Conservation (phyloP, 2,329 filamentous ascomycete species). For the Alternaria rosae region DNA sequence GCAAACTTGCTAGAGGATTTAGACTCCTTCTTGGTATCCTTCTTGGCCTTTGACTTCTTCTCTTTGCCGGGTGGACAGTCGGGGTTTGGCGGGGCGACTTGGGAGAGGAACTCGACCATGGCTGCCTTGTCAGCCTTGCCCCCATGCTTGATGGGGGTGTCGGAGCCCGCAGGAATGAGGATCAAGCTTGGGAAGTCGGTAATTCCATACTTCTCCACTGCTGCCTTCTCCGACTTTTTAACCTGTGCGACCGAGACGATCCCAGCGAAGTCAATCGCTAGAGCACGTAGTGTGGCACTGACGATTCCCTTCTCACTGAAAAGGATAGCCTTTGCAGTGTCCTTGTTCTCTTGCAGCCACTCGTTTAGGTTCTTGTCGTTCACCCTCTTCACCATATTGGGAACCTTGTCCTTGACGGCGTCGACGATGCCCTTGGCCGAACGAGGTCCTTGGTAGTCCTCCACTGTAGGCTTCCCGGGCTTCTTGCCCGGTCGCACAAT, state of each 20-base stretch:
- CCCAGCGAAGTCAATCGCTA: conserved; percentile 91
- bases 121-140: conserved; percentile 86
- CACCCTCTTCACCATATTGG: conserved; percentile 85
- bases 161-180: conserved; percentile 74
- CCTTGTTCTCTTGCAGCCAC: conserved; percentile 73
- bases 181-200: conserved; percentile 81
- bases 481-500: conserved; percentile 88
- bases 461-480: conserved; percentile 77
- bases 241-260: conserved; percentile 82
- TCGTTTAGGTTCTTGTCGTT: conserved; percentile 78
- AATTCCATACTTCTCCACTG: conserved; percentile 77
- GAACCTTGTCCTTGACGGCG: conserved; percentile 84
- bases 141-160: conserved; percentile 75
- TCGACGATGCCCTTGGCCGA: conserved; percentile 88
- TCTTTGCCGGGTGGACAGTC: conserved; percentile 67
- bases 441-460: conserved; percentile 88
- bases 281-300: conserved; percentile 78
- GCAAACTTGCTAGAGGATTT: conserved; percentile 59
- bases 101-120: conserved; percentile 82
- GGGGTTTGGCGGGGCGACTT: conserved; percentile 79
- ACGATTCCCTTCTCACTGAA: conserved; percentile 94
- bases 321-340: conserved; percentile 82
- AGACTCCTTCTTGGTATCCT: conserved; percentile 55
- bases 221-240: conserved; percentile 77
- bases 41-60: conserved; percentile 54